A percentile compares a stretch with the other conserved stretches of the same genome.
Evolutionary conservation across 148 eudicot genomes (phyloP).

Genomic region (Hydrangea macrophylla): DNA sequence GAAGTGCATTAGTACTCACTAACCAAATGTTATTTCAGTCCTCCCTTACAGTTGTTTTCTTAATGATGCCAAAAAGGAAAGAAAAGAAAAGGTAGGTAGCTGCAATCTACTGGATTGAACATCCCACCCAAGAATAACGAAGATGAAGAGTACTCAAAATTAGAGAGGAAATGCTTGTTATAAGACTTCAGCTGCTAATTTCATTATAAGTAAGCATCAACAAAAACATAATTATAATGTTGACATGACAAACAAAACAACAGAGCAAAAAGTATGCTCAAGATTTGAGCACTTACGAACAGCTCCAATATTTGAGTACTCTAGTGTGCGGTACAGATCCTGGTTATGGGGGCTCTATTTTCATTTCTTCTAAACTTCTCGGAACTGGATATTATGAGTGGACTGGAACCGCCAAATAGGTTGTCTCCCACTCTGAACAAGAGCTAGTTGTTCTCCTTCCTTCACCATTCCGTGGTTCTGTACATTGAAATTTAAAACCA

Average conservation of each 20-base stretch:
- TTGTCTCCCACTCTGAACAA: constrained; percentile 87
- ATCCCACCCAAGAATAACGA: background rate
- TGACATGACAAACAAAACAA: background rate
- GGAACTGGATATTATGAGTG: constrained; percentile 88
- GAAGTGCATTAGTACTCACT: too few species aligned
- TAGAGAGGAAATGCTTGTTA: background rate
- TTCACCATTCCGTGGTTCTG: constrained; percentile 96
- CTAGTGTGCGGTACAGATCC: background rate
- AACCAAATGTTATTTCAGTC: too few species aligned
- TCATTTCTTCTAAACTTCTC: constrained; percentile 48
- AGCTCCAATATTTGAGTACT: background rate
- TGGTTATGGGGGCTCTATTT: background rate
- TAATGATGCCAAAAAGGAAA: too few species aligned
- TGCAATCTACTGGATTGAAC: too few species aligned
- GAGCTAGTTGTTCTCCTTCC: constrained; percentile 87
- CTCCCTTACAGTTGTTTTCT: too few species aligned
- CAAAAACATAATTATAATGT: background rate
- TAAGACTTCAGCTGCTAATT: background rate
- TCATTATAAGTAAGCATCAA: background rate
- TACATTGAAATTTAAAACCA: constrained; percentile 14
- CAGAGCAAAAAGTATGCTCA: background rate
- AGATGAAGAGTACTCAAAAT: background rate
- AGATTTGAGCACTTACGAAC: background rate
- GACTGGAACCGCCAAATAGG: constrained; percentile 95
- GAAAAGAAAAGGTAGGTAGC: background rate